These are phyloP conservation scores for Talaromyces sp. DNA, from an alignment of 2,329 filamentous ascomycete species.

Conservation along the genomic window DNA sequence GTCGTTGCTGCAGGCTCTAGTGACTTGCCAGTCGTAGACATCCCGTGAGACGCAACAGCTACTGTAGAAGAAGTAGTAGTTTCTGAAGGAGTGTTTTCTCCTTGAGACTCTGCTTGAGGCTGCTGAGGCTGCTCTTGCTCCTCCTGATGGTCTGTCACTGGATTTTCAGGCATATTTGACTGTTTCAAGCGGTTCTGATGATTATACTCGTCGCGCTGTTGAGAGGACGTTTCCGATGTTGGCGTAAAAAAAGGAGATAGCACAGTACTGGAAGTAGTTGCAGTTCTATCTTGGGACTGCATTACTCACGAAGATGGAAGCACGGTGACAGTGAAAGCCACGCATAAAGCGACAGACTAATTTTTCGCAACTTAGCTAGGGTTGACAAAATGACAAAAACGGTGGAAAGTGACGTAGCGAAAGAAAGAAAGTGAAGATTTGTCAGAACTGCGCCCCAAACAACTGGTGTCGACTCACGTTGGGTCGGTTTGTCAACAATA, in stretches of 20 bases:
- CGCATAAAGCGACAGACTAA: neutral
- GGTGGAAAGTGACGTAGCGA: neutral
- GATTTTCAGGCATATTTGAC: conserved; percentile 14
- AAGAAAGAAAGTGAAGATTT: neutral
- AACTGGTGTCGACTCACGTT: conserved; percentile 6
- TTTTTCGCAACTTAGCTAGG: neutral
- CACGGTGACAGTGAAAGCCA: neutral
- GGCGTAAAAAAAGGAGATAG: conserved; percentile 12
- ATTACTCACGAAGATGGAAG: conserved; percentile 9
- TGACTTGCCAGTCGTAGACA: conserved; percentile 5
- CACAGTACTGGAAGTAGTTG: conserved; percentile 8
- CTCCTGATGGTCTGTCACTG: conserved; percentile 10
- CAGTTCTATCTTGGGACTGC: conserved; percentile 15
- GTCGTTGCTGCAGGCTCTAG: neutral
- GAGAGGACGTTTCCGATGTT: neutral
- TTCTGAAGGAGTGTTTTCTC: conserved; percentile 1
- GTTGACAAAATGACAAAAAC: neutral
- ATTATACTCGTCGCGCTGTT: conserved; percentile 2
- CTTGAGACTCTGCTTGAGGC: conserved; percentile 6
- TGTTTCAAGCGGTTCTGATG: conserved; percentile 4
- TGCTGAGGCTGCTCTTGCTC: conserved; percentile 9
- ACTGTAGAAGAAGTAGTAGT: conserved; percentile 12
- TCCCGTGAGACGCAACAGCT: neutral
- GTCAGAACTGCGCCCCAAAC: neutral
- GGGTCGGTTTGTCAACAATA: neutral